These are phyloP conservation scores for Pseudozyma flocculosa DNA, from an alignment of 1,284 basidiomycete genomes.

Conservation along the genomic window DNA sequence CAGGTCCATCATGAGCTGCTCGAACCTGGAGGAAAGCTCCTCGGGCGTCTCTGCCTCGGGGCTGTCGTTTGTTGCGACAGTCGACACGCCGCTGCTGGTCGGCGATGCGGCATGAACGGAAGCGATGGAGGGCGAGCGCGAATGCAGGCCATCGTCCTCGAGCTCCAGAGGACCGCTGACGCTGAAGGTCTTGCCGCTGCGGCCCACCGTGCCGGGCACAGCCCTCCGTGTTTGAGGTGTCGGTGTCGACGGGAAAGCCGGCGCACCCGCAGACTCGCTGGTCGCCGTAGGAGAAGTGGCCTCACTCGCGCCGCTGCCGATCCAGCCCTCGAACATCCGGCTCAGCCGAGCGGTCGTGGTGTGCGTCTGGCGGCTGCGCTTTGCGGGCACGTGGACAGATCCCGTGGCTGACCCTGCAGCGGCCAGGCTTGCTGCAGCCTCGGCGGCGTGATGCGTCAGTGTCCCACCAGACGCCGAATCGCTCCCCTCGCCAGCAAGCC, in stretches of 20 bases:
- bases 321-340: slow-evolving; percentile 50
- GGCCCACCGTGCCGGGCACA: slow-evolving; percentile 18
- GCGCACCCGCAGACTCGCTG: background rate
- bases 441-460: too few species aligned
- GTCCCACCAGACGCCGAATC: too few species aligned
- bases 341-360: slow-evolving; percentile 40
- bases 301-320: slow-evolving; percentile 14
- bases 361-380: slow-evolving; percentile 21
- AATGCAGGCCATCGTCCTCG: slow-evolving; percentile 18
- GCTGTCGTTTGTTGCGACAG: background rate
- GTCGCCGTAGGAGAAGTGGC: slow-evolving; percentile 18
- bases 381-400: slow-evolving; percentile 14
- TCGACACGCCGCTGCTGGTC: too few species aligned
- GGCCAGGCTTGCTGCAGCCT: too few species aligned
- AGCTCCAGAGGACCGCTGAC: slow-evolving; percentile 47
- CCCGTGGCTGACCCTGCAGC: background rate
- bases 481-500: too few species aligned
- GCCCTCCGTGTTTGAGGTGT: slow-evolving; percentile 10
- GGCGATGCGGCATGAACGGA: slow-evolving; percentile 8
- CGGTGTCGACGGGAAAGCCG: slow-evolving; percentile 18
- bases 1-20: slow-evolving; percentile 41
- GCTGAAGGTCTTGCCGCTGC: slow-evolving; percentile 31
- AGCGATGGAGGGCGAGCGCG: slow-evolving; percentile 20
- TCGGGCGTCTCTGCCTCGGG: slow-evolving; percentile 18
- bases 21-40: slow-evolving; percentile 28